Base-by-base conservation (phyloP, 768 basidiomycete species). In the Trametes punicea region DNA sequence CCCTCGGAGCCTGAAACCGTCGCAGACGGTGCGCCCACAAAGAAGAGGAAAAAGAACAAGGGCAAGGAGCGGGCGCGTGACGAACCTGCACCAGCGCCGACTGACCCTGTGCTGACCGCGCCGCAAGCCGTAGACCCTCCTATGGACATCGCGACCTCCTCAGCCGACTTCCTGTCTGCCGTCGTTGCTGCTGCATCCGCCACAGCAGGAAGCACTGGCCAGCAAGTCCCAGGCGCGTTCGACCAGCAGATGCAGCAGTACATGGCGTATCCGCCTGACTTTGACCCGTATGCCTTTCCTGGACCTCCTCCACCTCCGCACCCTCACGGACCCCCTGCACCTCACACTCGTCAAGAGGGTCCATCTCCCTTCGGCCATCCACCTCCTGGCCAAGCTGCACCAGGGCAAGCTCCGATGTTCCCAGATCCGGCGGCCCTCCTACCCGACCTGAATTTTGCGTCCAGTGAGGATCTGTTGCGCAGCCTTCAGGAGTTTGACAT, bases 401-500 rank as follows among this genome's bases (percentile, higher is more conserved):
- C 69, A 7, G 54, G 53, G 20, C 42, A 50, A 15, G 71, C 55
- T 42, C 68, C 61, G 54, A 67, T 52, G 72, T 72, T 58, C 67
- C 56, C 65, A 49, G 47, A 70, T 63, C 55, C 57, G 23, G n/a
- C 46, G 15, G 40, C 53, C 18, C 45, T 61, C n/a, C 57, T 73
- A 36, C 70, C 73, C 15, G 75, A 74, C 23, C 65, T 77, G n/a
- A 69, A 67, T 25, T 73, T 73, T 52, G 75, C 77, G 11, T 85
- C 85, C 23, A 87, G 82, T 63, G 89, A 91, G 45, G 86, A 89
- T 57, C 80, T 91, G 41, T 71, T 90, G 40, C 87, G 84, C 30
- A 83, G 82, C 10, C 70, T 91, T 46, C 88, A 90, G 66, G 82
- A 84, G 45, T 73, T 90, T 57, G 89, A 91, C 62, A 74, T 87